phyloP scores from a whole-genome alignment of 2,329 filamentous ascomycete genomes.

The Colletotrichum siamense region DNA sequence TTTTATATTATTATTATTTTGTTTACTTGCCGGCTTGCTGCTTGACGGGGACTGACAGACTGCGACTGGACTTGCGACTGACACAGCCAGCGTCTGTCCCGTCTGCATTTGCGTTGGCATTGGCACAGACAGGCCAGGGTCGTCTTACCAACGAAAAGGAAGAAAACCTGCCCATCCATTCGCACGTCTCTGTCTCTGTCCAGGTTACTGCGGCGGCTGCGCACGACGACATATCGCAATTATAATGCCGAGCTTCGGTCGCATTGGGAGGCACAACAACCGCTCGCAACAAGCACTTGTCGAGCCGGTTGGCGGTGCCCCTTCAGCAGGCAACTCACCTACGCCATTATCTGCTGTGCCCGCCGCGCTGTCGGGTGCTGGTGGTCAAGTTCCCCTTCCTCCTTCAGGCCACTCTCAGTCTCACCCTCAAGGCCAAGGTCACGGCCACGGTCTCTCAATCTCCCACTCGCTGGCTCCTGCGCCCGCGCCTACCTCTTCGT shows the following conservation, averaged over 20 bases:
- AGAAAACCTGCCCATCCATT: background rate
- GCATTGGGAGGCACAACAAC: constrained; percentile 60
- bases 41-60: background rate
- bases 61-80: background rate
- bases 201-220: constrained; percentile 1
- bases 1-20: background rate
- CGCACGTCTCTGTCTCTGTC: background rate
- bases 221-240: constrained; percentile 9
- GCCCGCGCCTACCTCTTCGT: constrained; percentile 21
- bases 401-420: constrained; percentile 14
- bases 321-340: constrained; percentile 22
- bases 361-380: background rate
- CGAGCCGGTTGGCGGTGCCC: constrained; percentile 43
- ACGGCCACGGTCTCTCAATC: background rate
- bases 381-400: background rate
- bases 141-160: background rate
- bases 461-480: constrained; percentile 16
- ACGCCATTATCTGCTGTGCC: constrained; percentile 3
- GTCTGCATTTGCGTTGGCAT: background rate
- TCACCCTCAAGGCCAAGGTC: background rate
- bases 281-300: constrained; percentile 62
- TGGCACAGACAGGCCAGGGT: background rate
- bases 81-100: background rate
- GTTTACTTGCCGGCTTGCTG: background rate
- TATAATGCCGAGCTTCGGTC: constrained; percentile 60